phyloP scores from a whole-genome alignment of 805 yeast genomes.

The Vanderwaltozyma yarrowii region DNA sequence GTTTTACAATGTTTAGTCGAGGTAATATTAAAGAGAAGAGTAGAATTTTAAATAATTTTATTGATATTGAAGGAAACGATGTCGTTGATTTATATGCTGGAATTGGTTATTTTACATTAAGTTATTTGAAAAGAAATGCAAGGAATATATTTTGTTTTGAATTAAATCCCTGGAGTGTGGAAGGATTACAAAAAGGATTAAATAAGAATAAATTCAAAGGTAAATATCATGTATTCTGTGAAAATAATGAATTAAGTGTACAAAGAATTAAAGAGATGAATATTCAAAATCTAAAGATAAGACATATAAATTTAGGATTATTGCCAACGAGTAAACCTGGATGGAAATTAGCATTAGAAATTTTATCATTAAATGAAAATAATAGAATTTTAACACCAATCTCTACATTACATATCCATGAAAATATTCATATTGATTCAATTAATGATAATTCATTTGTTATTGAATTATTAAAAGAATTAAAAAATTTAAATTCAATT shows the following conservation, averaged over 20 bases:
- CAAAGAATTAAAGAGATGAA: slow-evolving; percentile 28
- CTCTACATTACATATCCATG: slow-evolving; percentile 57
- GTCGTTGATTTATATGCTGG: slow-evolving; percentile 74
- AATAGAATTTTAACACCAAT: not conserved
- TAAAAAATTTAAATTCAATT: not conserved
- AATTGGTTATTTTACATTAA: slow-evolving; percentile 72
- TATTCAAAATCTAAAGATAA: slow-evolving; percentile 12
- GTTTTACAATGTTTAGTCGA: slow-evolving; percentile 76
- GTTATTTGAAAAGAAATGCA: slow-evolving; percentile 51
- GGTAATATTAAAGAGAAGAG: slow-evolving; percentile 79
- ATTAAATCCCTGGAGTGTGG: slow-evolving; percentile 72
- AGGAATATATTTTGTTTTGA: slow-evolving; percentile 63
- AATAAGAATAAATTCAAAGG: slow-evolving; percentile 31
- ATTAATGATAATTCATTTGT: slow-evolving; percentile 23
- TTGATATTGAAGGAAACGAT: slow-evolving; percentile 30
- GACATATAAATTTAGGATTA: slow-evolving; percentile 68
- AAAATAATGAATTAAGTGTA: slow-evolving; percentile 41
- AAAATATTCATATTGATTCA: slow-evolving; percentile 45
- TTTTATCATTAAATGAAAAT: slow-evolving; percentile 6
- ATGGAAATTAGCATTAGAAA: slow-evolving; percentile 40
- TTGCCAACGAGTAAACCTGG: slow-evolving; percentile 60
- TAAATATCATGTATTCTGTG: slow-evolving; percentile 3
- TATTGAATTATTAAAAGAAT: slow-evolving; percentile 1
- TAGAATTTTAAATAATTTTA: slow-evolving; percentile 41
- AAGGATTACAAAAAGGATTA: slow-evolving; percentile 56